phyloP scores from a whole-genome alignment of 352 stramenopile genomes.

The Phytophthora constricta region DNA sequence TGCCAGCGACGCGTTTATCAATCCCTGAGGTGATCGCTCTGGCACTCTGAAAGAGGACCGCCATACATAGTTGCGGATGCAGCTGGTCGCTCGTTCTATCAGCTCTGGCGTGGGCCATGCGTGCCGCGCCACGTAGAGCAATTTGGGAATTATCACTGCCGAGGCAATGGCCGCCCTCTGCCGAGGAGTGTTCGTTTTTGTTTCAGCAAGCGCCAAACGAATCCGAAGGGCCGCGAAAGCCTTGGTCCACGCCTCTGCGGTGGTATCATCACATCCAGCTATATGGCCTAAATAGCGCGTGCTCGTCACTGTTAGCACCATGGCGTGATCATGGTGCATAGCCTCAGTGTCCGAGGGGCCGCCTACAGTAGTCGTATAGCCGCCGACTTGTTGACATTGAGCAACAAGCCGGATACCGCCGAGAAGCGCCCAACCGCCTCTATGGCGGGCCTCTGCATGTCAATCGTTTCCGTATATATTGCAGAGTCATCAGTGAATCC shows the following conservation, averaged over 20 bases:
- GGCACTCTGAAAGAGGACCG: neutral
- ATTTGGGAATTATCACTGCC: neutral
- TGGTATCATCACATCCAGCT: neutral
- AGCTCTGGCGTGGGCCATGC: neutral
- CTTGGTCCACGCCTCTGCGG: neutral
- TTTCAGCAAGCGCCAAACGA: neutral
- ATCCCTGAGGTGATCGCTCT: no score
- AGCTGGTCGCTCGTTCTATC: no score
- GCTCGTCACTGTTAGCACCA: no score
- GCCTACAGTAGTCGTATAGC: constrained; percentile 1
- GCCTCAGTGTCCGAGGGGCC: neutral
- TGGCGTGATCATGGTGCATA: no score
- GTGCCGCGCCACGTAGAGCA: neutral
- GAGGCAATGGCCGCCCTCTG: neutral
- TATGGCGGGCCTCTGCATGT: neutral
- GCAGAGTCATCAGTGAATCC: constrained; percentile 12
- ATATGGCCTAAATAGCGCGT: neutral
- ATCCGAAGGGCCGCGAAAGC: neutral
- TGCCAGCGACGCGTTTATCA: no score
- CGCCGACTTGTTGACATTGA: constrained; percentile 9
- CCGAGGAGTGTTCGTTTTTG: neutral
- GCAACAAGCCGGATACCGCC: neutral
- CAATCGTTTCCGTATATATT: neutral
- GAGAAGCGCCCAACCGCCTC: neutral
- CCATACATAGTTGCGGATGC: neutral